These are phyloP conservation scores for Verticillium nonalfalfae DNA, from an alignment of 2,329 filamentous ascomycete genomes.

Conservation along the genomic window DNA sequence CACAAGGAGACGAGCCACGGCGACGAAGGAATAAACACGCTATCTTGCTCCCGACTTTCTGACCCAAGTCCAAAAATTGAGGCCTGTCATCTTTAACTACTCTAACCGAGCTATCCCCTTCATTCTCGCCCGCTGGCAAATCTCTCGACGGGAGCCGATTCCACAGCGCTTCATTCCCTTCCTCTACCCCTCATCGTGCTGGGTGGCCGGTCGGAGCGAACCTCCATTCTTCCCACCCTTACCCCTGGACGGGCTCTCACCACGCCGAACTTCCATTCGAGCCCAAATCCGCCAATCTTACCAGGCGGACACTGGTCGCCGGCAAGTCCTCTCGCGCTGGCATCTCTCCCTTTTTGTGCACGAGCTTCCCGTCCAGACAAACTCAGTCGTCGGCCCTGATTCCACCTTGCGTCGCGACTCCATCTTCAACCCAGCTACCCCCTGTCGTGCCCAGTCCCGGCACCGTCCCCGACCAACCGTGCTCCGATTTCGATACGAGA, in stretches of 20 bases:
- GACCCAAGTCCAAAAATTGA: neutral
- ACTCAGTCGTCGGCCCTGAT: neutral
- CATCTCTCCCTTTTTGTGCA: neutral
- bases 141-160: neutral
- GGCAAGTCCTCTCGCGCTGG: neutral
- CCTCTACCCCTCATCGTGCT: neutral
- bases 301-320: neutral
- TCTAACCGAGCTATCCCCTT: neutral
- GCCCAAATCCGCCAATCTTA: neutral
- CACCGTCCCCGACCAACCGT: neutral
- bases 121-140: neutral
- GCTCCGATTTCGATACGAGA: neutral
- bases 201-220: neutral
- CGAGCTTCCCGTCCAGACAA: neutral
- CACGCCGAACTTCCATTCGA: neutral
- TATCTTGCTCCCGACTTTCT: neutral
- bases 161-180: neutral
- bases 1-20: neutral
- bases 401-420: neutral
- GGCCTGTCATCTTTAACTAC: neutral
- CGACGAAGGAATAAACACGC: neutral
- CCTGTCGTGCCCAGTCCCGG: neutral
- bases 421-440: neutral
- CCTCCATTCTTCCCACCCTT: neutral
- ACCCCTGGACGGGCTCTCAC: neutral